Base-by-base conservation (phyloP, 164 flowering plant species). In the Chimonanthus praecox region DNA sequence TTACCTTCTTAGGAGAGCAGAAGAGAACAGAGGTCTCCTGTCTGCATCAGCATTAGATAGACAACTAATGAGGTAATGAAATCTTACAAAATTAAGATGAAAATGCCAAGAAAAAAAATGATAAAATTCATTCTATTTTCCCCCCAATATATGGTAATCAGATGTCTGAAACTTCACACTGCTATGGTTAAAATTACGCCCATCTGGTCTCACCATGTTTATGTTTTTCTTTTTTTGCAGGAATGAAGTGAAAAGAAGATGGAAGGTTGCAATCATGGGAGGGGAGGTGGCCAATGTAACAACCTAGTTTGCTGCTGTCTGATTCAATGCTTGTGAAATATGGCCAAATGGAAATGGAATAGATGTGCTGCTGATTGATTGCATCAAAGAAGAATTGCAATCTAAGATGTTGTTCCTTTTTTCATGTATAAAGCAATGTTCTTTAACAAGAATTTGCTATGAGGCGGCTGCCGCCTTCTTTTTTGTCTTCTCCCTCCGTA, bases 1-100 rank as follows among this genome's bases (percentile, higher is more conserved):
- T 43, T 94, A 91, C 80, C 91, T 94, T 9, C 77, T 94, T 2
- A 82, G 99, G 65, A 86, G 99, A 75, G 99, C 99, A 10, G 97
- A 94, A 75, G 99, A 94, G 80, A 94, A 94, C 75, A 86, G 88
- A 77, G 98, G 97, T 5, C 68, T 94, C 20, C 71, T 94, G 44
- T 82, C 97, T 51, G 73, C 92, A 49, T 85, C 97, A 51, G 66
- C 82, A 8, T 74, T 86, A 18, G 99, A 94, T 71, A 82, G 92
- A 69, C 74, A 76, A 21, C 88, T 93, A 64, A 90, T 90, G 88
- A 85, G 90, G 97, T 90, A 80, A 67, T 16, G n/a, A 69, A 51
- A 49, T 1, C 13, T 47, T 15, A 47, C 48, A 15, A 47, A 43
- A 49, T 21, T 20, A 21, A 5, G 51, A 33, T 45, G 5, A 33